Evolutionary conservation across 2,329 filamentous ascomycete species (phyloP).

Genomic region (Fusarium liriodendri): DNA sequence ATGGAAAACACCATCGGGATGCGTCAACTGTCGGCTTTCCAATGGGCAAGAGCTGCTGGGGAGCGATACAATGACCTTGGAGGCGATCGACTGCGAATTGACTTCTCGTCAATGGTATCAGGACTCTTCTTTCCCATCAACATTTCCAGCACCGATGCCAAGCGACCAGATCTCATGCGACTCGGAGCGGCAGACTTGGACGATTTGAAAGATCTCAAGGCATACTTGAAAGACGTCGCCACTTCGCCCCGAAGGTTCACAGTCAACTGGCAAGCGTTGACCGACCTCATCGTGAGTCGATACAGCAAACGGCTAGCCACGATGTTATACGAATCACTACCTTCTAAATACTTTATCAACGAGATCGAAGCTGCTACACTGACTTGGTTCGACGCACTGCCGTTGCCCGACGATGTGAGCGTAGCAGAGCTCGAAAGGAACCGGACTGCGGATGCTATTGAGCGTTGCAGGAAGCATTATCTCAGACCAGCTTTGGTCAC

Average conservation of each 20-base stretch:
- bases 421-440: conserved; percentile 45
- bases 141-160: conserved; percentile 55
- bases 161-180: conserved; percentile 49
- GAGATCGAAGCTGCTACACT: conserved; percentile 55
- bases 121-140: conserved; percentile 64
- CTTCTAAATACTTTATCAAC: conserved; percentile 45
- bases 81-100: conserved; percentile 53
- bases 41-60: conserved; percentile 55
- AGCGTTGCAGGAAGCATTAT: conserved; percentile 60
- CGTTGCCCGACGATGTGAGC: conserved; percentile 36
- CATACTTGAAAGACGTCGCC: conserved; percentile 58
- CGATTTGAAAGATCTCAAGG: conserved; percentile 51
- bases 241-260: conserved; percentile 43
- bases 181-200: conserved; percentile 42
- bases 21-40: conserved; percentile 47
- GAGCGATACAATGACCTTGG: conserved; percentile 61
- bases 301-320: conserved; percentile 67
- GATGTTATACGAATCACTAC: conserved; percentile 47
- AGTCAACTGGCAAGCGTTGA: conserved; percentile 73
- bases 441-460: conserved; percentile 52
- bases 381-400: conserved; percentile 56
- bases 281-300: conserved; percentile 73
- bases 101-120: conserved; percentile 64
- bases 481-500: conserved; percentile 46
- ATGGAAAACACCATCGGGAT: conserved; percentile 27